Evolutionary conservation across 1,139 yeast species (phyloP), one percentile per base, ranked within the genome.

Genomic region (Kodamaea suecica): DNA sequence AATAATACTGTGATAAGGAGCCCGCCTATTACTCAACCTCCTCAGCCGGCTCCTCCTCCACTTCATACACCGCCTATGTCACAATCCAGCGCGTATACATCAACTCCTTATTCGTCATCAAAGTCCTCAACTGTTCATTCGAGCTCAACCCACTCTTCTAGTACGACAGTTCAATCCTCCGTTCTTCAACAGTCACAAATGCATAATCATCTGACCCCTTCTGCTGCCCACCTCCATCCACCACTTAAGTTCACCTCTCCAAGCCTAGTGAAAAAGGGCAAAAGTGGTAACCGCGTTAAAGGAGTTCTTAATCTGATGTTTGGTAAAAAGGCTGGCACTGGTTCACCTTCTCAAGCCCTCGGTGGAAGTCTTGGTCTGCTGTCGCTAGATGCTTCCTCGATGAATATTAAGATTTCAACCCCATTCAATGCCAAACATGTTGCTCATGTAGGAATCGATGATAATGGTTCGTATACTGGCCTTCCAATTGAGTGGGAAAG

Each of bases 401-500:
- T 50, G 40, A 67, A 70, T 36, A 66, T 83, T 59, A 81, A 80
- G 47, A 88, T 92, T 34, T 84, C 95, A 24, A 82, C 88, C 1
- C 97, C 97, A 0, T 87, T 83, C 57, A 88, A 86, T 53, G 85
- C 95, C 20, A 83, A 86, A 50, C 95, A 88, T 54, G 84, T 87
- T 27, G 87, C 95, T 3, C 97, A 92, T 58, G 97, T 92, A 9
- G 97, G 95, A 15, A 82, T 84, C 40, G 92, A 90, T 57, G 82
- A 79, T 48, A 82, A 92, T 23, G 95, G 96, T 7, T 81, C 85
- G 39, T 90, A 84, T 52, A 84, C 92, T 2, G 97, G 96, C 2
- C 69, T 90, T 36, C 98, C 97, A 2, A 78, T 77, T 31, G 96
- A 86, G 56, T 92, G 98, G 98, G 92, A 86, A 49, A 73, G 77